Percentiles rank a stretch among this genome's conserved stretches.
Evolutionary conservation across 257 asterid genomes (phyloP).

Genomic region (Solanum chaucha): DNA sequence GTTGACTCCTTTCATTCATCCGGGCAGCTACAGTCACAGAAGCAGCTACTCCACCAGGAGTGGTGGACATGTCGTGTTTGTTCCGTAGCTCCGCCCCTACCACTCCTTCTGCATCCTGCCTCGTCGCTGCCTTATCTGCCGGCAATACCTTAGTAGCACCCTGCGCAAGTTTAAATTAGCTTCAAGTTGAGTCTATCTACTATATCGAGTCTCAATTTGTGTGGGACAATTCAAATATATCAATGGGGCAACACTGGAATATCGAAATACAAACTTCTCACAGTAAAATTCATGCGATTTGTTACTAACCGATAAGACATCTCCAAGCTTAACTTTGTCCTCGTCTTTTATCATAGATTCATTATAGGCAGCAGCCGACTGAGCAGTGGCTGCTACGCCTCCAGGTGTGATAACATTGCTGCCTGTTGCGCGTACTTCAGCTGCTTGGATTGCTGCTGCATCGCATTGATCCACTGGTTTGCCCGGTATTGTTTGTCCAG

Average conservation of each 20-base stretch:
- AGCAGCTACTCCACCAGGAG: slow-evolving; percentile 62
- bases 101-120: slow-evolving; percentile 61
- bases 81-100: slow-evolving; percentile 43
- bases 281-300: no score
- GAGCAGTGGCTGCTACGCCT: slow-evolving; percentile 63
- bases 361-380: slow-evolving; percentile 63
- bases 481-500: slow-evolving; percentile 31
- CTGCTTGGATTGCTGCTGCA: slow-evolving; percentile 81
- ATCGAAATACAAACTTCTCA: neutral
- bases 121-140: slow-evolving; percentile 45
- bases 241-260: neutral
- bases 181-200: neutral
- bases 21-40: slow-evolving; percentile 46
- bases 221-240: no score
- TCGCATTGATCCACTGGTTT: slow-evolving; percentile 58
- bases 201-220: no score
- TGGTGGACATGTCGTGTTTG: slow-evolving; percentile 16
- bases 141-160: slow-evolving; percentile 34
- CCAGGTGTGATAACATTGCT: slow-evolving; percentile 33
- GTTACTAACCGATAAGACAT: slow-evolving; percentile 31
- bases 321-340: slow-evolving; percentile 49
- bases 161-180: slow-evolving; percentile 2
- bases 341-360: slow-evolving; percentile 25
- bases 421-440: slow-evolving; percentile 62
- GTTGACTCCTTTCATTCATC: slow-evolving; percentile 28